Conservation (phyloP, 2,329 filamentous ascomycete species). For the Lachnellula occidentalis region DNA sequence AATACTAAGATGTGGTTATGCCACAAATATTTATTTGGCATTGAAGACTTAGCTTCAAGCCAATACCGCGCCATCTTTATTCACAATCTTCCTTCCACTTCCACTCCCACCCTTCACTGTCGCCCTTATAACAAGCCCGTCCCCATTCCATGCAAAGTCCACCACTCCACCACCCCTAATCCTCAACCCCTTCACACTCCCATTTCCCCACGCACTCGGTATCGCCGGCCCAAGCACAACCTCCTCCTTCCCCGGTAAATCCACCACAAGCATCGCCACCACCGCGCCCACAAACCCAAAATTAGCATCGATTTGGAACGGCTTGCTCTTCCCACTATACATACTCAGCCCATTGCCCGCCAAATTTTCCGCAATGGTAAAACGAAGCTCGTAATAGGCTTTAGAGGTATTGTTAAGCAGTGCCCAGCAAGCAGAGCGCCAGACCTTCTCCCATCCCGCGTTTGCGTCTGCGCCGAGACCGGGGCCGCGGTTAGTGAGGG, state of each 20-base stretch:
- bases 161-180: slow-evolving; percentile 40
- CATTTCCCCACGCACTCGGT: slow-evolving; percentile 38
- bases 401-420: slow-evolving; percentile 44
- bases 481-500: slow-evolving; percentile 41
- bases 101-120: background rate
- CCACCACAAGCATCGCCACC: slow-evolving; percentile 47
- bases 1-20: too few species aligned
- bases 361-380: slow-evolving; percentile 45
- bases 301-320: slow-evolving; percentile 57
- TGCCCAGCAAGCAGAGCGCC: slow-evolving; percentile 52
- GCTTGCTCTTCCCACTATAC: slow-evolving; percentile 40
- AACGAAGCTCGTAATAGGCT: slow-evolving; percentile 44
- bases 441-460: slow-evolving; percentile 53
- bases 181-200: slow-evolving; percentile 39
- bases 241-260: slow-evolving; percentile 34
- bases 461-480: slow-evolving; percentile 45
- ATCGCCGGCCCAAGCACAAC: slow-evolving; percentile 45
- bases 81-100: background rate
- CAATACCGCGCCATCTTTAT: slow-evolving; percentile 6
- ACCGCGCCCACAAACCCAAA: slow-evolving; percentile 47
- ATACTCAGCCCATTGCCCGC: slow-evolving; percentile 46
- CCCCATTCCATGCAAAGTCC: slow-evolving; percentile 39
- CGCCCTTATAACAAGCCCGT: slow-evolving; percentile 31
- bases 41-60: background rate
- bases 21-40: too few species aligned